Conservation (phyloP, 202 grass and related monocot genomes). For the Thinopyrum obtusiflorum region DNA sequence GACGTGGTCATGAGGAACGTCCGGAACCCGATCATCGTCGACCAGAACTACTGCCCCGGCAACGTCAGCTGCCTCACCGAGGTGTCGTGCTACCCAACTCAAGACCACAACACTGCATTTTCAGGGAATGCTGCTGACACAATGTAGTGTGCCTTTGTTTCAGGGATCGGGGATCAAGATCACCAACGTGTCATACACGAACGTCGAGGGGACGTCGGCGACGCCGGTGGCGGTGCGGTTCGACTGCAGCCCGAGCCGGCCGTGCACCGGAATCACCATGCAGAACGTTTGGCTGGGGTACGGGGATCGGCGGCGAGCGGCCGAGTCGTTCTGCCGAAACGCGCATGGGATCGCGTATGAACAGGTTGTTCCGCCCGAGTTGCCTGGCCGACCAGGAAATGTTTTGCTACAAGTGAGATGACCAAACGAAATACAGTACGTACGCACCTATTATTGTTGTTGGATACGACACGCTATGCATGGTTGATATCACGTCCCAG, state of each 20-base stretch:
- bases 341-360: not conserved
- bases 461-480: too few species aligned
- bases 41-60: slow-evolving; percentile 66
- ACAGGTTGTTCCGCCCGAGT: not conserved
- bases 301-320: not conserved
- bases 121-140: not conserved
- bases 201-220: slow-evolving; percentile 8
- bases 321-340: slow-evolving; percentile 10
- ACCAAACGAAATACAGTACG: not conserved
- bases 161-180: slow-evolving; percentile 19
- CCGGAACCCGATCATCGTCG: slow-evolving; percentile 44
- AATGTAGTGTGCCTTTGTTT: not conserved
- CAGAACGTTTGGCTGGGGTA: not conserved
- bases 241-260: slow-evolving; percentile 18
- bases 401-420: not conserved
- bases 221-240: slow-evolving; percentile 15
- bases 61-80: slow-evolving; percentile 13
- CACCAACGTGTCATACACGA: not conserved
- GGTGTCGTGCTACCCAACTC: not conserved
- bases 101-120: not conserved
- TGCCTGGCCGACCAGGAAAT: not conserved
- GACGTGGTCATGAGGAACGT: slow-evolving; percentile 39
- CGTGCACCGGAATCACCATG: slow-evolving; percentile 7
- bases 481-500: too few species aligned
- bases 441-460: too few species aligned